Evolutionary conservation across 2,329 filamentous ascomycete species (phyloP).

Genomic region (Dissoconium aciculare): DNA sequence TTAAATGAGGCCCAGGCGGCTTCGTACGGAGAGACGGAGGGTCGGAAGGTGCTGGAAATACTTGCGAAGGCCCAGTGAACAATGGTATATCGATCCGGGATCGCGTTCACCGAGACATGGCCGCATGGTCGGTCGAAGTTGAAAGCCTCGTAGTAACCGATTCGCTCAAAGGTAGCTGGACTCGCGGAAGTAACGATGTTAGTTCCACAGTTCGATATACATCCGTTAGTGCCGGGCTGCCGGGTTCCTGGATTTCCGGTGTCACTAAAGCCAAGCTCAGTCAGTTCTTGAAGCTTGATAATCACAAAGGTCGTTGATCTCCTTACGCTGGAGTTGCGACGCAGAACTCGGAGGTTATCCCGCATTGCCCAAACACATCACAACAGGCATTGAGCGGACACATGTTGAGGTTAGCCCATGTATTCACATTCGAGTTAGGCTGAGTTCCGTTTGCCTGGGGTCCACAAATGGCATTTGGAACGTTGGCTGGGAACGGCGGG

Average conservation of each 20-base stretch:
- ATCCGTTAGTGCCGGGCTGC: conserved; percentile 21
- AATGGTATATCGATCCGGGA: conserved; percentile 7
- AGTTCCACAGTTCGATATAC: conserved; percentile 31
- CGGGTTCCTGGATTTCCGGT: conserved; percentile 28
- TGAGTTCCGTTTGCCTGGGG: conserved; percentile 30
- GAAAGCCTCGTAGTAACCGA: conserved; percentile 25
- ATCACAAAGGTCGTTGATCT: background rate
- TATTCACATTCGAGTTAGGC: conserved; percentile 20
- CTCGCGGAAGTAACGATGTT: conserved; percentile 20
- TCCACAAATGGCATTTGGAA: conserved; percentile 31
- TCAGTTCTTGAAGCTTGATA: no score
- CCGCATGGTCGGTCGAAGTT: conserved; percentile 22
- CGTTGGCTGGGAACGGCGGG: conserved; percentile 28
- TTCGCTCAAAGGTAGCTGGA: conserved; percentile 8
- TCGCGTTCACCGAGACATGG: conserved; percentile 14
- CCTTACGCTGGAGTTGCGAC: conserved; percentile 12
- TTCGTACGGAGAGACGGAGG: conserved; percentile 14
- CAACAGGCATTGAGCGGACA: conserved; percentile 31
- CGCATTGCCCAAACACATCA: conserved; percentile 33
- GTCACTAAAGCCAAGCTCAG: background rate
- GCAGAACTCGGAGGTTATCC: conserved; percentile 33
- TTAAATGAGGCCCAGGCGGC: conserved; percentile 25
- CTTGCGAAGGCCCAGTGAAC: conserved; percentile 27
- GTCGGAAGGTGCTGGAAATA: conserved; percentile 21
- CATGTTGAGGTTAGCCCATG: conserved; percentile 17